Conservation (phyloP, 495 filamentous ascomycete genomes). For the Talaromyces ruber region DNA sequence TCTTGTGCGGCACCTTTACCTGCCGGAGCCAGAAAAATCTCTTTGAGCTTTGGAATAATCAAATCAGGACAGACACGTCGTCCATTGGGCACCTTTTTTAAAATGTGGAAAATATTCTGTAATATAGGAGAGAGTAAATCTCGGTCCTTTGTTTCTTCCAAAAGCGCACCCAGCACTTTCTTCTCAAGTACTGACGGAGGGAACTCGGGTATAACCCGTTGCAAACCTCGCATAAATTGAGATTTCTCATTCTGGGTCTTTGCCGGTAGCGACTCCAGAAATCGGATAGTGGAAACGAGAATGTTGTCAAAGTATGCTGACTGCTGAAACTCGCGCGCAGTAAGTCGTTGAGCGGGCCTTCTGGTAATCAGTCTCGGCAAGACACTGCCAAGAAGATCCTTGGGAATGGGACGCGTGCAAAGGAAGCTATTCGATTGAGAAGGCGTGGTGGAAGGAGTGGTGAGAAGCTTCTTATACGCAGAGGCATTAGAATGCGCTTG, state of each 20-base stretch:
- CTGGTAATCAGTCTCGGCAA: slow-evolving; percentile 79
- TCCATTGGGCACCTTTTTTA: slow-evolving; percentile 64
- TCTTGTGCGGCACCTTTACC: slow-evolving; percentile 45
- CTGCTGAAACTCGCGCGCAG: slow-evolving; percentile 86
- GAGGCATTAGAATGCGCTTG: slow-evolving; percentile 69
- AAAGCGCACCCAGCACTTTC: slow-evolving; percentile 77
- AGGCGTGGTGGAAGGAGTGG: slow-evolving; percentile 66
- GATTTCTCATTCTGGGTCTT: slow-evolving; percentile 89
- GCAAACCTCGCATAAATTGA: slow-evolving; percentile 82
- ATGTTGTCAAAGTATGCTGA: slow-evolving; percentile 95
- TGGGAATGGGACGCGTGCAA: slow-evolving; percentile 67
- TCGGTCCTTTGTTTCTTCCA: slow-evolving; percentile 89
- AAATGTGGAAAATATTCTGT: slow-evolving; percentile 84
- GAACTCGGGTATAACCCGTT: slow-evolving; percentile 79
- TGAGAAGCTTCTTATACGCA: slow-evolving; percentile 74
- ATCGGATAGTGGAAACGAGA: slow-evolving; percentile 88
- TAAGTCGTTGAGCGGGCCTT: slow-evolving; percentile 76
- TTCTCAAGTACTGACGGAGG: slow-evolving; percentile 89
- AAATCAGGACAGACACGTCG: slow-evolving; percentile 72
- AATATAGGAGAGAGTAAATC: slow-evolving; percentile 76
- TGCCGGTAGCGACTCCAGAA: slow-evolving; percentile 79
- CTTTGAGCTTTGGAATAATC: slow-evolving; percentile 73
- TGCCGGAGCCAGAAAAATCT: slow-evolving; percentile 59
- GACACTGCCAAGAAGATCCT: slow-evolving; percentile 62
- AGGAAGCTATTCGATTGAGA: slow-evolving; percentile 75